Conservation (phyloP, 495 filamentous ascomycete species). For the Oidiodendron maius region DNA sequence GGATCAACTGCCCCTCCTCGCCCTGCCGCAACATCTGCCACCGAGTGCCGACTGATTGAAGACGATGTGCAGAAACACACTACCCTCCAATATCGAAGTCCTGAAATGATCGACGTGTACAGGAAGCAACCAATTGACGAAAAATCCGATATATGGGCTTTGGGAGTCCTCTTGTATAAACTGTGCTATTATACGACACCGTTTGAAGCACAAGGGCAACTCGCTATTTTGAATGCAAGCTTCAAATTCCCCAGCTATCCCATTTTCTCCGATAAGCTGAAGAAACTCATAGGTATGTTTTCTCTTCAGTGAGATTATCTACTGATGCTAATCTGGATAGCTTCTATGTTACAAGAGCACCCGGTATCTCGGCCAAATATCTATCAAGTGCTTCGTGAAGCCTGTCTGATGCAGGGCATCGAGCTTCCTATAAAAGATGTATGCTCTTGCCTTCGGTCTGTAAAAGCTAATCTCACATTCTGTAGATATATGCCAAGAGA, state of each 20-base stretch:
- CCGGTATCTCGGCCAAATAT: conserved; percentile 83
- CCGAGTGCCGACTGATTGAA: conserved; percentile 85
- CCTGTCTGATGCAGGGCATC: conserved; percentile 80
- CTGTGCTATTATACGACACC: conserved; percentile 99
- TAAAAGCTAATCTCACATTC: conserved; percentile 17
- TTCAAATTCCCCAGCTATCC: conserved; percentile 91
- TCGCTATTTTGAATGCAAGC: conserved; percentile 95
- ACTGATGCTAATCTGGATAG: conserved; percentile 44
- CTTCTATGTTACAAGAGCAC: conserved; percentile 84
- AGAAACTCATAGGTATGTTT: conserved; percentile 80
- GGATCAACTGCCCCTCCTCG: conserved; percentile 82
- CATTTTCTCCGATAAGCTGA: conserved; percentile 80
- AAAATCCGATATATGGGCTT: conserved; percentile 98
- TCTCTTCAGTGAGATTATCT: background rate
- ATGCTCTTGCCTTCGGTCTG: conserved; percentile 27
- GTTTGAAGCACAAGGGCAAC: conserved; percentile 94
- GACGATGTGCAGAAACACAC: conserved; percentile 97
- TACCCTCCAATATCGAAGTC: conserved; percentile 93
- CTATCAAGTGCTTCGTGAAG: conserved; percentile 83
- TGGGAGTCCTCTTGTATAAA: conserved; percentile 95
- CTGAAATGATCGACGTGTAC: conserved; percentile 98
- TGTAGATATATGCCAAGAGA: conserved; percentile 78
- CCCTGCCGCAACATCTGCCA: conserved; percentile 75
- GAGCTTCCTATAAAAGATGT: conserved; percentile 91
- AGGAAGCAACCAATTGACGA: conserved; percentile 95